These are phyloP conservation scores for Metschnikowia chrysomelidarum DNA, from an alignment of 805 yeast species.

Conservation along the genomic window DNA sequence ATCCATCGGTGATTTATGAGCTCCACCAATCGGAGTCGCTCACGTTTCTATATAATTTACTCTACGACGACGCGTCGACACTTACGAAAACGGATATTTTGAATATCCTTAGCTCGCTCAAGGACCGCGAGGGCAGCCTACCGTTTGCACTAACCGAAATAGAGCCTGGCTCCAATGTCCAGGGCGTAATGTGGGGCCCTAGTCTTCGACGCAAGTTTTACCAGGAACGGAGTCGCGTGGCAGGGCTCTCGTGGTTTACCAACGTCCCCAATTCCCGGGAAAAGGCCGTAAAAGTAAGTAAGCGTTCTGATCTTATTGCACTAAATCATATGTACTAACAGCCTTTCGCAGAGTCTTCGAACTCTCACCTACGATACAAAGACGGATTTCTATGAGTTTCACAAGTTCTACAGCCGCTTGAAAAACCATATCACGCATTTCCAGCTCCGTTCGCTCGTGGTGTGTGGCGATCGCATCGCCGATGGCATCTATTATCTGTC, in stretches of 20 bases:
- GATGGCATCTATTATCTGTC: constrained; percentile 42
- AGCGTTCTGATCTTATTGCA: neutral
- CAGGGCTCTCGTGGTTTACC: constrained; percentile 37
- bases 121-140: constrained; percentile 33
- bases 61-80: constrained; percentile 35
- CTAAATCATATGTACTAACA: constrained; percentile 21
- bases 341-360: constrained; percentile 20
- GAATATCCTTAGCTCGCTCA: constrained; percentile 33
- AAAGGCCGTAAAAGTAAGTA: constrained; percentile 34
- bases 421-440: constrained; percentile 54
- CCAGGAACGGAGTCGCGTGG: constrained; percentile 34
- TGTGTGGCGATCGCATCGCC: constrained; percentile 31
- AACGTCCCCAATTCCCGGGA: constrained; percentile 36
- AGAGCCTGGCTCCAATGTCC: constrained; percentile 24
- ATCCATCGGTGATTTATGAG: constrained; percentile 33
- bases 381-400: constrained; percentile 39
- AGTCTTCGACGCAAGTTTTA: constrained; percentile 32
- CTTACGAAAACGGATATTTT: constrained; percentile 37
- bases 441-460: constrained; percentile 53
- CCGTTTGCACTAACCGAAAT: constrained; percentile 24
- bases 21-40: constrained; percentile 41
- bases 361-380: constrained; percentile 19
- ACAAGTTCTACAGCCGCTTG: constrained; percentile 41
- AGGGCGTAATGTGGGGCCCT: constrained; percentile 38
- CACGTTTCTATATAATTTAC: constrained; percentile 37